Conservation (phyloP, 257 asterid genomes). For the Ligustrum vulgare region DNA sequence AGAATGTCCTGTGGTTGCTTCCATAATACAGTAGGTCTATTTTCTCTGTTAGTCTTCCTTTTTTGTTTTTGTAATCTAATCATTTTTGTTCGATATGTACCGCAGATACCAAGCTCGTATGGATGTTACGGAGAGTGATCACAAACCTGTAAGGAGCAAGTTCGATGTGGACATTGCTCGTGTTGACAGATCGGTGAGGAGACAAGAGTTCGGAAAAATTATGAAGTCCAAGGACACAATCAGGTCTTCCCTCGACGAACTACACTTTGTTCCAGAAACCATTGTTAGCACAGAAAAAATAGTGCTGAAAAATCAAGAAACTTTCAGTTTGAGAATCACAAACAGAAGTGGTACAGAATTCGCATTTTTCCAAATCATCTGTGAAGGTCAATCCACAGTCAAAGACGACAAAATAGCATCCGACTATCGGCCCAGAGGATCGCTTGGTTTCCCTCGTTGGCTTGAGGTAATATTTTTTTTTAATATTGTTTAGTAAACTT, state of each 20-base stretch:
- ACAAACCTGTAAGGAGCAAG: slow-evolving; percentile 92
- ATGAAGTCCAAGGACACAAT: slow-evolving; percentile 42
- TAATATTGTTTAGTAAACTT: neutral
- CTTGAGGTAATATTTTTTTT: slow-evolving; percentile 61
- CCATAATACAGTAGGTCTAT: slow-evolving; percentile 67
- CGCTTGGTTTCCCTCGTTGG: slow-evolving; percentile 90
- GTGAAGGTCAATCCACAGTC: slow-evolving; percentile 73
- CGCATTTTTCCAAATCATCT: slow-evolving; percentile 63
- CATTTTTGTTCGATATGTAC: neutral
- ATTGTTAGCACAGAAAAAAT: slow-evolving; percentile 50
- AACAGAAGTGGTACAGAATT: slow-evolving; percentile 62
- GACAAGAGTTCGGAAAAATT: slow-evolving; percentile 78
- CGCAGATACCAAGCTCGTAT: slow-evolving; percentile 88
- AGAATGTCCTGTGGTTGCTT: slow-evolving; percentile 85
- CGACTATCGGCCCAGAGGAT: slow-evolving; percentile 62
- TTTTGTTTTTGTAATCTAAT: neutral
- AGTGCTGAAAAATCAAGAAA: slow-evolving; percentile 69
- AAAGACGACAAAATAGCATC: slow-evolving; percentile 46
- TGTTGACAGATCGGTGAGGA: slow-evolving; percentile 76
- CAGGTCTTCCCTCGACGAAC: slow-evolving; percentile 49
- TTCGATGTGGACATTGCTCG: slow-evolving; percentile 71
- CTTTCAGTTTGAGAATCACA: slow-evolving; percentile 60
- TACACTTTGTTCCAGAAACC: slow-evolving; percentile 65
- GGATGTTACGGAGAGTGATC: slow-evolving; percentile 97
- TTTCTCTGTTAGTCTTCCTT: neutral